Base-by-base conservation (phyloP, 371 early-diverging fungal species). In the Quaeritorhiza haematococci region DNA sequence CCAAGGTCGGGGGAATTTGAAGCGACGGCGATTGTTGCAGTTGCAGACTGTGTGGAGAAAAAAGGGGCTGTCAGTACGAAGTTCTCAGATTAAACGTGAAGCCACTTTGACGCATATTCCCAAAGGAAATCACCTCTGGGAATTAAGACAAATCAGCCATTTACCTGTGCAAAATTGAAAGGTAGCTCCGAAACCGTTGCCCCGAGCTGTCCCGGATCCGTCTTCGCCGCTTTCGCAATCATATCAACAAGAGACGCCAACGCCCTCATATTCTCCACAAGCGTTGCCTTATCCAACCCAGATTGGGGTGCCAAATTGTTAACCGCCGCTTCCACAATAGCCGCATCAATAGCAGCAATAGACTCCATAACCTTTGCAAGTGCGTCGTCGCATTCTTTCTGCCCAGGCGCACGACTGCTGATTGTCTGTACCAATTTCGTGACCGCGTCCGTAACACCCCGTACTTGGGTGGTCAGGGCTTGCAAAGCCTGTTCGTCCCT, bases 321-420 rank as follows among this genome's bases (percentile, higher is more conserved):
- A 4, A 63, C 67, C 1, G 67, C 58, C 2, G 71, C 68, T 45
- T 70, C 71, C 19, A 64, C 63, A 30, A 70, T 59, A 6, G 69
- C 62, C 1, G 56, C 50, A 55, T 76, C 75, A 33, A 74, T 26
- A 0, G 54, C 28, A 24, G 46, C 48, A 4, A 69, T 52, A 6
- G 55, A 26, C 27, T 67, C 65, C 5, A 47, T 34, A 2, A 76
- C 38, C 32, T 61, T 67, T 15, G 59, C 66, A 29, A 69, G 34
- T 3, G 70, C 69, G 1, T 57, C 64, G 4, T 67, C 66, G 46
- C 74, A 76, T 34, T 77, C 78, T 42, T 70, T 67, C 44, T 75
- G 71, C 3, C 75, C 78, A 15, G 80, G 78, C 30, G 72, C 74
- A 13, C 53, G 34, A 32, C 44, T 53, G 3, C 43, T 69, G 3